Evolutionary conservation across 2,329 filamentous ascomycete species (phyloP).

Genomic region (Pyrenophora graminea): DNA sequence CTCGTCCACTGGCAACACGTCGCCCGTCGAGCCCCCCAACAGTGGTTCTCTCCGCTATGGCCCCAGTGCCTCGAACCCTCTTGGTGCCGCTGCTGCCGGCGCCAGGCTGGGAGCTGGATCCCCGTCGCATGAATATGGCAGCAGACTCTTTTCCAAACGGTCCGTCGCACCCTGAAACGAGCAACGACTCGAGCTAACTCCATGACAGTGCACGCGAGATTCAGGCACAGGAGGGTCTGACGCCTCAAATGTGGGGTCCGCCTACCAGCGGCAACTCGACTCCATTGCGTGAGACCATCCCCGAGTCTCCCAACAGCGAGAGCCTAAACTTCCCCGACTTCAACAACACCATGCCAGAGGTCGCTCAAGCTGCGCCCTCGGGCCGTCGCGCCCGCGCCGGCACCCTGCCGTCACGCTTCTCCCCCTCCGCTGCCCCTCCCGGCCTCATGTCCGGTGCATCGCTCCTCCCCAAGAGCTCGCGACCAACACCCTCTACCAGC

Average conservation of each 20-base stretch:
- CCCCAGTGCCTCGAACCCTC: slow-evolving; percentile 66
- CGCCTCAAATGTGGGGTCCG: slow-evolving; percentile 80
- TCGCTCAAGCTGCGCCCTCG: slow-evolving; percentile 60
- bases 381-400: slow-evolving; percentile 85
- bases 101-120: slow-evolving; percentile 86
- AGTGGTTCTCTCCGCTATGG: slow-evolving; percentile 70
- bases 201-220: slow-evolving; percentile 82
- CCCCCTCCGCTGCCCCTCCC: slow-evolving; percentile 69
- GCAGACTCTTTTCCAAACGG: slow-evolving; percentile 90
- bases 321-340: slow-evolving; percentile 96
- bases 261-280: slow-evolving; percentile 96
- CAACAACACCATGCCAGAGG: slow-evolving; percentile 69
- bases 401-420: slow-evolving; percentile 94
- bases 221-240: slow-evolving; percentile 90
- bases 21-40: slow-evolving; percentile 74
- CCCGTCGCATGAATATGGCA: slow-evolving; percentile 85
- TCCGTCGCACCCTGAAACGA: slow-evolving; percentile 57
- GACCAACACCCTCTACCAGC: slow-evolving; percentile 83
- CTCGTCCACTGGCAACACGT: slow-evolving; percentile 79
- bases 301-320: slow-evolving; percentile 89
- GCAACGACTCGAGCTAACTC: slow-evolving; percentile 36
- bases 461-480: slow-evolving; percentile 74
- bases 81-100: slow-evolving; percentile 57
- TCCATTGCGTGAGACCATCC: slow-evolving; percentile 93
- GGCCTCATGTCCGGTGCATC: slow-evolving; percentile 58